A percentile compares a stretch with the other conserved stretches of the same genome.
These are phyloP conservation scores for Hortiboletus flavorubellus DNA, from an alignment of 768 basidiomycete genomes.

Conservation along the genomic window DNA sequence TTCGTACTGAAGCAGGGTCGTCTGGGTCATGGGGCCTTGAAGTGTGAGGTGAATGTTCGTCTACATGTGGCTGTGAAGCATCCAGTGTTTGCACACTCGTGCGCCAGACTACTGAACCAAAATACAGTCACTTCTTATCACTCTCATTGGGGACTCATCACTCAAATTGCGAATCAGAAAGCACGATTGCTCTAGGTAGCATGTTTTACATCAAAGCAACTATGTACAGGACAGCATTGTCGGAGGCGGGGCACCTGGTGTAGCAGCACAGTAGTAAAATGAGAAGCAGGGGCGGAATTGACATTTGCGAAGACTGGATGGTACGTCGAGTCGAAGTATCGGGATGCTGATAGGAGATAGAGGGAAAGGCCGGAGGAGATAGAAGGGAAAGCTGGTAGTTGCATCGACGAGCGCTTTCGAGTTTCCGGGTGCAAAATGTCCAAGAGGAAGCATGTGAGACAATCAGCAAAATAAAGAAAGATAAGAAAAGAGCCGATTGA, in stretches of 20 bases:
- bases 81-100: not conserved
- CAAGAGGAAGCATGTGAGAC: conserved; percentile 22
- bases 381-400: conserved; percentile 16
- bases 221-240: conserved; percentile 31
- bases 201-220: conserved; percentile 28
- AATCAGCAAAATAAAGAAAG: conserved; percentile 32
- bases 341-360: conserved; percentile 13
- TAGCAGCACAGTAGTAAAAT: conserved; percentile 21
- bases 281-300: conserved; percentile 18
- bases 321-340: conserved; percentile 23
- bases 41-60: conserved; percentile 5
- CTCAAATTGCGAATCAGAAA: not conserved
- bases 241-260: conserved; percentile 15
- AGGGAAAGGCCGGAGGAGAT: conserved; percentile 10
- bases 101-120: not conserved
- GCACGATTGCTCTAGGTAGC: conserved; percentile 10
- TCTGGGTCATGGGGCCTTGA: conserved; percentile 53
- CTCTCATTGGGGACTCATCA: not conserved
- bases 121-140: not conserved
- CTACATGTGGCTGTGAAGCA: conserved; percentile 25
- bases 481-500: conserved; percentile 21
- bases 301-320: conserved; percentile 15
- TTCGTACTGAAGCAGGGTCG: conserved; percentile 76
- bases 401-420: conserved; percentile 22
- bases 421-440: conserved; percentile 24